Base-by-base conservation (phyloP, 352 stramenopile species). In the Phytophthora palmivora region DNA sequence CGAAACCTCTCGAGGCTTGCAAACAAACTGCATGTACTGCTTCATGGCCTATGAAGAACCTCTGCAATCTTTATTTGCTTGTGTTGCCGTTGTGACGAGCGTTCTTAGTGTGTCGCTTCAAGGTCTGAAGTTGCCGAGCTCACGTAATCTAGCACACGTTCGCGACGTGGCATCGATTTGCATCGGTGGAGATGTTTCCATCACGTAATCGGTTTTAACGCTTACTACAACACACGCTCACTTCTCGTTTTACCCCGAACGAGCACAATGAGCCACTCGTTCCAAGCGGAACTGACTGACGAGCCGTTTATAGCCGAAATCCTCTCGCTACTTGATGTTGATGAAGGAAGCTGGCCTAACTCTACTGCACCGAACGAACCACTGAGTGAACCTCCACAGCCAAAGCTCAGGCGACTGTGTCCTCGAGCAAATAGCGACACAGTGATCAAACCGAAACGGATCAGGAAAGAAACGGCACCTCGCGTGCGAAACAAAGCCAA, bases 401-500 rank as follows among this genome's bases (percentile, higher is more conserved):
- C 45, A 45, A 62, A 33, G 22, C 38, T 7, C 8, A 54, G 10
- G 11, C n/a, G 12, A 3, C 34, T 52, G 37, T 42, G 18, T 22
- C 51, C 59, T 57, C 42, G 38, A 11, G 32, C 59, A 6, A 30
- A 26, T 5, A 67, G 21, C 18, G 43, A 44, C 6, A 16, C 21
- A 4, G 26, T 15, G 8, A 14, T 16, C 16, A 62, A 46, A 22
- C 19, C 42, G 16, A 61, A 60, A 46, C 32, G 46, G 11, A 18
- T 44, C 34, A 30, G 24, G 38, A 51, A 55, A 50, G 24, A 49
- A 8, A 16, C 49, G 15, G 58, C 63, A 4, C 56, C 49, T 24
- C 56, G 63, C 5, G 11, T 71, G 21, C 22, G 63, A 41, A 71
- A 71, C 48, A 71, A 71, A 43, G 57, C 33, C 30, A 67, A 67